Evolutionary conservation across 2,329 filamentous ascomycete genomes (phyloP), one percentile per base, ranked within the genome.

Genomic region (Fonsecaea monophora): DNA sequence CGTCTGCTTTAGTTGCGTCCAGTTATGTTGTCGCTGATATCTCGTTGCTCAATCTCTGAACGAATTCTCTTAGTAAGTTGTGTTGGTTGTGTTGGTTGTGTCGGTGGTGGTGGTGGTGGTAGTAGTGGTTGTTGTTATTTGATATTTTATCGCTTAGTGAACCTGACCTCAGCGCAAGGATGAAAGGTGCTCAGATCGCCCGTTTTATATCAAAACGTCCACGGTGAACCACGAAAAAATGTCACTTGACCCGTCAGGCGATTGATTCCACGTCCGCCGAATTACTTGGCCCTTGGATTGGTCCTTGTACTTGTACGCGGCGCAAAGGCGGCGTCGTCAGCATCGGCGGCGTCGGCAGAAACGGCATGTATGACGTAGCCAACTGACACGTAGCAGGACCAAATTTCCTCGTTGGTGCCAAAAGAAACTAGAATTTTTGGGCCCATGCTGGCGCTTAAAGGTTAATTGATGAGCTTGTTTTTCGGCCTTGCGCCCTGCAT

Each of bases 391-490:
- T 7, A 15, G n/a, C 1, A 25, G 15, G 4, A 42, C 4, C 4
- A 13, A 15, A 42, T 15, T 42, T 42, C 13, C 40, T 42, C 13
- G 13, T 42, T 42, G 40, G 40, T 13, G 10, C 12, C 4, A 45
- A 60, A 59, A 18, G 32, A 60, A 60, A 59, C 56, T 50, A 59
- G 40, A 42, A n/a, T 35, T 59, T 30, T 30, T 30, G 21, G 30
- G 30, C 5, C 5, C 5, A 5, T 30, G 3, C 18, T 59, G 15
- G 56, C 56, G 56, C 13, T 32, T 48, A 21, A 48, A 59, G 21
- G 40, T 59, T 59, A 48, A 59, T 60, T 40, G 1, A 12, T 42
- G 56, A 42, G 56, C 38, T 48, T 60, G 57, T 60, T 60, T 35
- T 1, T 15, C 15, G 4, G 3, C 2, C 18, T 30, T 13, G 35